Evolutionary conservation across 352 stramenopile species (phyloP), one percentile per base, ranked within the genome.

Genomic region (Hyaloperonospora arabidopsidis): DNA sequence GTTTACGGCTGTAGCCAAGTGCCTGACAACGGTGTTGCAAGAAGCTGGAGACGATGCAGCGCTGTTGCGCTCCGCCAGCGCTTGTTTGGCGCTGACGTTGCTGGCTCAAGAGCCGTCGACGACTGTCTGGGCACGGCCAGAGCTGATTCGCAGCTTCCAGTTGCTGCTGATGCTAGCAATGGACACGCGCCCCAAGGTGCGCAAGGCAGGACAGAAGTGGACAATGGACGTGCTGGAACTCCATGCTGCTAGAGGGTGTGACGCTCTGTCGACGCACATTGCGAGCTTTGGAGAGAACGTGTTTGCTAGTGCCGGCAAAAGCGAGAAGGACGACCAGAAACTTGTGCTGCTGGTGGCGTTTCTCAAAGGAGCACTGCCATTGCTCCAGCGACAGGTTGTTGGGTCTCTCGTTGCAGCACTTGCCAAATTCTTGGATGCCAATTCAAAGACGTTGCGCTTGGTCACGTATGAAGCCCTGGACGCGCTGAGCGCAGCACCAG

Each of bases 231-330:
- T 93, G 10, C 69, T 94, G 32, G 66, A 84, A 61, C 65, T 79
- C 15, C 84, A 93, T 59, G 71, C 75, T 7, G 71, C 81, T 34
- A 64, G 78, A 58, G 69, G 84, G 48, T 89, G 78, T 59, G 79
- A 94, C 56, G 59, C 76, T 25, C 75, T 94, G 15, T 92, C 84
- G 13, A 94, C 79, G 22, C 84, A 94, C 65, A 91, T 92, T 41
- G 84, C 84, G 22, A 88, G 79, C 63, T 94, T 94, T 57, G 74
- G 75, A 3, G 79, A 90, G 64, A 92, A 92, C 57, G 80, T 92
- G 14, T 79, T 94, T 13, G 67, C 76, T 2, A 78, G 73, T 34
- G 63, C 57, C 0, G 45, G 47, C 28, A 70, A 62, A 13, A 57
- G 54, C 39, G 57, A 66, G 32, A 92, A 92, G 56, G 80, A 91